A percentile compares a stretch with the other conserved stretches of the same genome.
Evolutionary conservation across 2,329 filamentous ascomycete genomes (phyloP).

Genomic region (Diplodia sapinea): DNA sequence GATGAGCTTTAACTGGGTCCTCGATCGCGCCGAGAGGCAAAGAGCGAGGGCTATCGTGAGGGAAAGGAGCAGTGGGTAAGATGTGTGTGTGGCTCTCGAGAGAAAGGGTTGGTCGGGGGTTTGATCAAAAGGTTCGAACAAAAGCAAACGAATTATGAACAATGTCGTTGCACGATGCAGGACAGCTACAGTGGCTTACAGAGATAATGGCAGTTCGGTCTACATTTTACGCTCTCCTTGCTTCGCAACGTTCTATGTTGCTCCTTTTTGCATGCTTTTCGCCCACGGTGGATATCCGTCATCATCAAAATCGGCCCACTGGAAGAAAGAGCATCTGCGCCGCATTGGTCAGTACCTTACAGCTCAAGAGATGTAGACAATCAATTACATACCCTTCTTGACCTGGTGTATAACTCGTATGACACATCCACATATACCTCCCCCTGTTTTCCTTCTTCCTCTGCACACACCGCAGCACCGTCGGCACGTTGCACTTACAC

Average conservation of each 20-base stretch:
- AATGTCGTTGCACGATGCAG: neutral
- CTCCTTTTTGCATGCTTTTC: neutral
- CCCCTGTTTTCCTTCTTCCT: slow-evolving; percentile 77
- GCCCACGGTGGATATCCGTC: slow-evolving; percentile 78
- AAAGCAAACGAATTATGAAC: neutral
- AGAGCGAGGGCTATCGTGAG: slow-evolving; percentile 72
- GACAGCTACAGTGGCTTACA: neutral
- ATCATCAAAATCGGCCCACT: slow-evolving; percentile 86
- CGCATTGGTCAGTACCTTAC: slow-evolving; percentile 40
- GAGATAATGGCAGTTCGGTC: neutral
- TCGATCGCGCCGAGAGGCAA: slow-evolving; percentile 74
- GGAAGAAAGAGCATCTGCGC: slow-evolving; percentile 73
- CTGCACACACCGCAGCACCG: slow-evolving; percentile 77
- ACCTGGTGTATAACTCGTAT: slow-evolving; percentile 73
- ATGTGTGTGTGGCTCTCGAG: no score
- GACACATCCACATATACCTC: slow-evolving; percentile 93
- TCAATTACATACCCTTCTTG: slow-evolving; percentile 53
- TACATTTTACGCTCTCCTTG: neutral
- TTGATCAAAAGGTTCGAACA: neutral
- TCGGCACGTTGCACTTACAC: slow-evolving; percentile 75
- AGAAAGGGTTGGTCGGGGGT: neutral
- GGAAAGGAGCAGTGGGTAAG: slow-evolving; percentile 33
- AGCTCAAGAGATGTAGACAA: neutral
- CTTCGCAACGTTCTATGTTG: neutral
- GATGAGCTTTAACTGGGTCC: slow-evolving; percentile 70